phyloP scores from a whole-genome alignment of 306 rosid species.

The Fragaria iinumae region DNA sequence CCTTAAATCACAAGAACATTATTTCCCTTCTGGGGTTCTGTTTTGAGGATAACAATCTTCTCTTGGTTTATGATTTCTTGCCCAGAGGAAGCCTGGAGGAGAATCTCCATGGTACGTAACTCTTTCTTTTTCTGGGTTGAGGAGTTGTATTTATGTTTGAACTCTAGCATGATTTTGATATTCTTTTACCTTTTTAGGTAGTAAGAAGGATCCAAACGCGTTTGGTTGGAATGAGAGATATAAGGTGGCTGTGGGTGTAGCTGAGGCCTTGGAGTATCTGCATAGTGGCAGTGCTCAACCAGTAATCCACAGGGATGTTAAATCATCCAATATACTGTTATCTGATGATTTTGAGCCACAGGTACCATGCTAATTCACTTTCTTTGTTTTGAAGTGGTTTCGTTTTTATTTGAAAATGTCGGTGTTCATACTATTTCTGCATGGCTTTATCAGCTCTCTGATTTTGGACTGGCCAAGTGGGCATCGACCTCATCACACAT shows the following conservation, averaged over 20 bases:
- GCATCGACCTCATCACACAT: conserved; percentile 72
- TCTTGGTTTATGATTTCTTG: conserved; percentile 87
- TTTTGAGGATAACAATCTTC: conserved; percentile 76
- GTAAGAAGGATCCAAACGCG: conserved; percentile 49
- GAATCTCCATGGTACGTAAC: conserved; percentile 71
- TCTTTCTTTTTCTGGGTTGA: background rate
- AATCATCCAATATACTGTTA: conserved; percentile 79
- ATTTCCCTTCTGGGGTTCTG: conserved; percentile 91
- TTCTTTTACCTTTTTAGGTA: conserved; percentile 40
- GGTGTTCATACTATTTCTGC: conserved; percentile 20
- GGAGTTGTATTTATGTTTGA: background rate
- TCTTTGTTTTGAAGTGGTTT: background rate
- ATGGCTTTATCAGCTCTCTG: conserved; percentile 70
- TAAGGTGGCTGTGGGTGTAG: conserved; percentile 84
- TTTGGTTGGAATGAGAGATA: conserved; percentile 91
- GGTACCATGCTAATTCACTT: conserved; percentile 40
- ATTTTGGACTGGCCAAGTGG: conserved; percentile 95
- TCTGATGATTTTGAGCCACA: conserved; percentile 91
- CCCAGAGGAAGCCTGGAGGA: conserved; percentile 98
- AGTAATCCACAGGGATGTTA: conserved; percentile 88
- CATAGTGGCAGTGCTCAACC: conserved; percentile 58
- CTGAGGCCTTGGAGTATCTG: conserved; percentile 88
- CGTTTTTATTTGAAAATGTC: conserved; percentile 12
- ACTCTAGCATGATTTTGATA: background rate
- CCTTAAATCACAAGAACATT: conserved; percentile 79